Conservation (phyloP, 2,329 filamentous ascomycete species). For the Trichoderma atroviride region DNA sequence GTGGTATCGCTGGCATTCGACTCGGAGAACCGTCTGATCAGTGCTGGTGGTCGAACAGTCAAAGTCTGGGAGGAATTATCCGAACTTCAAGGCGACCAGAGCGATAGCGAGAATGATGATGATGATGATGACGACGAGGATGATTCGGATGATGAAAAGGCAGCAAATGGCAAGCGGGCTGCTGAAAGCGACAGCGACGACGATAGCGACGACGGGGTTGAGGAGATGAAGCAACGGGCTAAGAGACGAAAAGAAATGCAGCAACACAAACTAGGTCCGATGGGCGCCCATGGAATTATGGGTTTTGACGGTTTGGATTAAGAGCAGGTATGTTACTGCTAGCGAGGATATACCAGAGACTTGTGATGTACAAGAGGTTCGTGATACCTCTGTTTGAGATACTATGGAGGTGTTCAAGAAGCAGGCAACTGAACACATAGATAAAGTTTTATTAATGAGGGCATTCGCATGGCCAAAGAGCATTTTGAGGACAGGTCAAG, state of each 20-base stretch:
- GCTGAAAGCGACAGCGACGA: slow-evolving; percentile 52
- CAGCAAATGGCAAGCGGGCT: slow-evolving; percentile 49
- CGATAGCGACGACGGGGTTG: slow-evolving; percentile 37
- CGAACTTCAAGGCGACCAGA: slow-evolving; percentile 49
- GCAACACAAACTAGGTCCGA: slow-evolving; percentile 49
- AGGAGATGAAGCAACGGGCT: slow-evolving; percentile 49
- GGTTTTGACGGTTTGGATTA: slow-evolving; percentile 53
- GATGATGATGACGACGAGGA: slow-evolving; percentile 51
- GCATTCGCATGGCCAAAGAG: slow-evolving; percentile 1
- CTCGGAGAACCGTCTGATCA: slow-evolving; percentile 82
- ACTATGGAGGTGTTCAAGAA: not conserved
- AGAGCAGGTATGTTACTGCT: not conserved
- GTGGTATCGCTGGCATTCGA: slow-evolving; percentile 85
- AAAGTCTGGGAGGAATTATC: slow-evolving; percentile 90
- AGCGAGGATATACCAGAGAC: not conserved
- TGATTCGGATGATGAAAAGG: slow-evolving; percentile 50
- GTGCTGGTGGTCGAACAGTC: slow-evolving; percentile 79
- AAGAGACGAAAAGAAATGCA: slow-evolving; percentile 50
- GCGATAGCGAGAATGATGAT: slow-evolving; percentile 52
- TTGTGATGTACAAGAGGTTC: not conserved
- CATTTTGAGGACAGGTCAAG: not conserved
- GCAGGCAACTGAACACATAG: slow-evolving; percentile 2
- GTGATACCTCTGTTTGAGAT: slow-evolving; percentile 4
- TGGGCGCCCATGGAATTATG: slow-evolving; percentile 55
- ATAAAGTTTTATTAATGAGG: not conserved